Evolutionary conservation across 2,329 filamentous ascomycete species (phyloP).

Genomic region (Beauveria medogensis): DNA sequence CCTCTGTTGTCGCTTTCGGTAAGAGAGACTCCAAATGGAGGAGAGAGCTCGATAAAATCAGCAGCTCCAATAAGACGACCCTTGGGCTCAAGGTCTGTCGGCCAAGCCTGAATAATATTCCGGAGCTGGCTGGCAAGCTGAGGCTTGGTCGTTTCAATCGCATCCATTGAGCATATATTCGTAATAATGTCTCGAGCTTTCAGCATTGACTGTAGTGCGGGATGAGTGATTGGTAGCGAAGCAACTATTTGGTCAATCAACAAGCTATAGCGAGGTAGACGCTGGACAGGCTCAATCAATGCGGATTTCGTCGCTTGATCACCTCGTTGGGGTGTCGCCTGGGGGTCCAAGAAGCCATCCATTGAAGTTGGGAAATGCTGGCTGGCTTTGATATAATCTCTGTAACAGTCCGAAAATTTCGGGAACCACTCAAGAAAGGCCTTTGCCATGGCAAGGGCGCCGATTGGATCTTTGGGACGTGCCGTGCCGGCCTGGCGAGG

Average conservation of each 20-base stretch:
- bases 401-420: slow-evolving; percentile 82
- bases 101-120: slow-evolving; percentile 72
- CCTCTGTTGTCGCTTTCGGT: slow-evolving; percentile 46
- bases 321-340: slow-evolving; percentile 55
- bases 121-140: slow-evolving; percentile 67
- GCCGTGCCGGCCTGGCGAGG: slow-evolving; percentile 36
- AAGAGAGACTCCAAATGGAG: slow-evolving; percentile 53
- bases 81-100: slow-evolving; percentile 58
- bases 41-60: slow-evolving; percentile 68
- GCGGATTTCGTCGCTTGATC: slow-evolving; percentile 87
- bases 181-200: slow-evolving; percentile 90
- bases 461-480: slow-evolving; percentile 62
- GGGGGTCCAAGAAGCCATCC: slow-evolving; percentile 68
- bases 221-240: slow-evolving; percentile 77
- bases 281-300: slow-evolving; percentile 92
- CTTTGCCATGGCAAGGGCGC: slow-evolving; percentile 69
- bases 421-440: slow-evolving; percentile 88
- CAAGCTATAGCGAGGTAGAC: slow-evolving; percentile 86
- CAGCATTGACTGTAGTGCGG: slow-evolving; percentile 72
- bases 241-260: slow-evolving; percentile 93
- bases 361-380: slow-evolving; percentile 78
- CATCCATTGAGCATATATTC: slow-evolving; percentile 92
- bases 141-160: slow-evolving; percentile 57
- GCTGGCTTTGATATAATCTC: slow-evolving; percentile 86
- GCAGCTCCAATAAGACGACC: slow-evolving; percentile 75